phyloP scores from a whole-genome alignment of 805 yeast species.

The Ogataea nakhonphanomensis region DNA sequence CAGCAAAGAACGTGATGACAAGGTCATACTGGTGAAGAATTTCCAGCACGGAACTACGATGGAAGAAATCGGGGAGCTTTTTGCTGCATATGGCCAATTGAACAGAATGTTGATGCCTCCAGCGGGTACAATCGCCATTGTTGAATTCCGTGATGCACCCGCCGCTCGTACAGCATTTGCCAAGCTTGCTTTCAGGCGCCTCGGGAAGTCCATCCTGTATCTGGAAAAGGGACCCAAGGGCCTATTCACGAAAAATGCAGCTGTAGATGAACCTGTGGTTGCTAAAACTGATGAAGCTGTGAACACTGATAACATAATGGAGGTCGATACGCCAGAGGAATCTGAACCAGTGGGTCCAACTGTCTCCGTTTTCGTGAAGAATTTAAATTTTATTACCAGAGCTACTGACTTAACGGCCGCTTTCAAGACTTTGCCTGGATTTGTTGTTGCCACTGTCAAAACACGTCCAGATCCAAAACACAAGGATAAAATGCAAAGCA shows the following conservation, averaged over 20 bases:
- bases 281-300: conserved; percentile 36
- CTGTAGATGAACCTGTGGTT: conserved; percentile 32
- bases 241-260: conserved; percentile 57
- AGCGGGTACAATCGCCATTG: conserved; percentile 91
- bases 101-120: conserved; percentile 89
- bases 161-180: conserved; percentile 87
- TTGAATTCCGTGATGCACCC: conserved; percentile 80
- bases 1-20: conserved; percentile 71
- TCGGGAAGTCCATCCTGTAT: conserved; percentile 82
- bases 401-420: conserved; percentile 49
- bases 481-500: conserved; percentile 64
- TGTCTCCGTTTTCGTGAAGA: conserved; percentile 86
- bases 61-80: conserved; percentile 79
- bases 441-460: conserved; percentile 75
- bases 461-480: conserved; percentile 84
- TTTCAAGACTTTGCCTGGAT: conserved; percentile 75
- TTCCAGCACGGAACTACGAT: conserved; percentile 83
- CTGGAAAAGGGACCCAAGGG: conserved; percentile 92
- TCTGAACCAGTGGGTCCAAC: conserved; percentile 61
- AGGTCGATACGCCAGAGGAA: conserved; percentile 23
- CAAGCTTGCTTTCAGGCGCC: conserved; percentile 80
- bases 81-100: conserved; percentile 74
- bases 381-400: conserved; percentile 82
- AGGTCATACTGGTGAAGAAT: conserved; percentile 78
- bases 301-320: conserved; percentile 21